Evolutionary conservation across 768 basidiomycete species (phyloP).

Genomic region (Suillus occidentalis): DNA sequence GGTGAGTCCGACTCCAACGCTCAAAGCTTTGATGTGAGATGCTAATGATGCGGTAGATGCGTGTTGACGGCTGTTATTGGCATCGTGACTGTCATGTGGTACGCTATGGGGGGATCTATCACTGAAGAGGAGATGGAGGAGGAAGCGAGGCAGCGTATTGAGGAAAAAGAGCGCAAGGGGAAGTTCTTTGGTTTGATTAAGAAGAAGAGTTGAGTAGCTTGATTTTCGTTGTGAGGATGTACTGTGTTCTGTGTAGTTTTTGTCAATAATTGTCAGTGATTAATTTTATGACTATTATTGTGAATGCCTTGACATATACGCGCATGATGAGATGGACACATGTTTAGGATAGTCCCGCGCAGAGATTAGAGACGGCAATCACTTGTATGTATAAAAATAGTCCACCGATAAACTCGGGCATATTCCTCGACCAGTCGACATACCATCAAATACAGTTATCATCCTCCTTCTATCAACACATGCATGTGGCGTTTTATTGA

Average conservation of each 20-base stretch:
- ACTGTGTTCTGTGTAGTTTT: not conserved
- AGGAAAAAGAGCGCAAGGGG: slow-evolving; percentile 54
- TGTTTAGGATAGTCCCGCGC: no score
- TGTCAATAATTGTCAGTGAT: not conserved
- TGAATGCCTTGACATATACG: no score
- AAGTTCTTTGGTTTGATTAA: slow-evolving; percentile 43
- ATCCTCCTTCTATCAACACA: no score
- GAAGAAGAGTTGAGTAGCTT: slow-evolving; percentile 10
- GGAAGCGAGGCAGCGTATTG: slow-evolving; percentile 58
- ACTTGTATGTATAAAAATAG: no score
- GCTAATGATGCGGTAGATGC: slow-evolving; percentile 46
- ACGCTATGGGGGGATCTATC: slow-evolving; percentile 69
- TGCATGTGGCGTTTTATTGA: no score
- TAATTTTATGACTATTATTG: not conserved
- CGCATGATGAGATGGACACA: no score
- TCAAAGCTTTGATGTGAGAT: not conserved
- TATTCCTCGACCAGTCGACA: no score
- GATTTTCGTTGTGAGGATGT: not conserved
- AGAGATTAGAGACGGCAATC: no score
- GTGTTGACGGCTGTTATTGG: slow-evolving; percentile 84
- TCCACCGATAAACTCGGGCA: no score
- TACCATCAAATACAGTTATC: no score
- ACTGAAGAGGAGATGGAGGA: slow-evolving; percentile 82
- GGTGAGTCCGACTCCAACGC: slow-evolving; percentile 38
- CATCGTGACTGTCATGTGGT: slow-evolving; percentile 84